phyloP scores from a whole-genome alignment of 2,329 filamentous ascomycete species.

The Myriosclerotinia curreyana region DNA sequence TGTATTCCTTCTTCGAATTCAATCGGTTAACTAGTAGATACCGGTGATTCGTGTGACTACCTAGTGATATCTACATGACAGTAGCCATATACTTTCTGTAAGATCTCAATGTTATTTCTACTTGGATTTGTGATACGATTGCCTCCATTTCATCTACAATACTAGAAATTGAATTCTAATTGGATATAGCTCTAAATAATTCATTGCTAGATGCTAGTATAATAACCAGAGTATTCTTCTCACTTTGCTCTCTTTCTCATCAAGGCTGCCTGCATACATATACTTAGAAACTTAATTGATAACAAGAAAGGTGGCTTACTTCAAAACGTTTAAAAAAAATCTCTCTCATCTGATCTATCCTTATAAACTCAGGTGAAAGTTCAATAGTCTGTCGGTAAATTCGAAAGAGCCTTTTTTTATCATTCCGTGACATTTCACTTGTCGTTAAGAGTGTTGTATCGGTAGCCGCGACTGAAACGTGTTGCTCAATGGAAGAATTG shows the following conservation, averaged over 20 bases:
- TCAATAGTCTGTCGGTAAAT: slow-evolving; percentile 3
- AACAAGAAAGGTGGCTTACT: slow-evolving; percentile 3
- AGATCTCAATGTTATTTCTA: slow-evolving; percentile 4
- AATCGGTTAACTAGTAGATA: background rate
- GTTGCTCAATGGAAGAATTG: slow-evolving; percentile 1
- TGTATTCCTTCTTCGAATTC: background rate
- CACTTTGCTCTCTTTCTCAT: slow-evolving; percentile 1
- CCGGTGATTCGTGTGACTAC: background rate
- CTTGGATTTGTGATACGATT: background rate
- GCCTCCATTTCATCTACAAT: slow-evolving; percentile 4
- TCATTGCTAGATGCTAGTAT: background rate
- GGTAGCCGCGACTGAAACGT: background rate
- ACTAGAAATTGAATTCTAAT: background rate
- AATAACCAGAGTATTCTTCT: slow-evolving; percentile 2
- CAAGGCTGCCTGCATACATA: background rate
- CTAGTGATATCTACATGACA: background rate
- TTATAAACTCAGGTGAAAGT: slow-evolving; percentile 3
- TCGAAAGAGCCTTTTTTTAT: background rate
- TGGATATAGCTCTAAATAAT: slow-evolving; percentile 1
- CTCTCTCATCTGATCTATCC: background rate
- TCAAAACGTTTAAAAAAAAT: slow-evolving; percentile 3
- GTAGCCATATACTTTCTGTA: background rate
- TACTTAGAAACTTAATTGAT: background rate
- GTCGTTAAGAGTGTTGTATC: background rate
- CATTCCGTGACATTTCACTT: background rate